Evolutionary conservation across 2,329 filamentous ascomycete species (phyloP), one percentile per base, ranked within the genome.

Genomic region (Phoma sp.): DNA sequence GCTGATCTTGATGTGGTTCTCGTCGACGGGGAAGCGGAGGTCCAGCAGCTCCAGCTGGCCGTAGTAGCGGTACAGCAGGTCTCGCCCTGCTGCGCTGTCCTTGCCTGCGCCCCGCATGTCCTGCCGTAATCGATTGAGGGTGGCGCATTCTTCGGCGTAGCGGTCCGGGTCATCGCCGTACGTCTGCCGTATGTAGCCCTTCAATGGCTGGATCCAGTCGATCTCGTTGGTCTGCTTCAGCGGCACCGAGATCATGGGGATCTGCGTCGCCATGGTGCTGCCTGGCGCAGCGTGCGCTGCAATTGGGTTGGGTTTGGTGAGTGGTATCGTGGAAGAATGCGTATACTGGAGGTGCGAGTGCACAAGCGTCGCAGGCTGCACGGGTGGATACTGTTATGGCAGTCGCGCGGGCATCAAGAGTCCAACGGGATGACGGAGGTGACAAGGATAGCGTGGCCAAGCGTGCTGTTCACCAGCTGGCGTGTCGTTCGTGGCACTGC

Each of bases 1-100:
- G 7, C 91, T 91, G 69, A 99, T 96, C 80, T 98, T 98, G 80
- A 99, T 98, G 73, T 99, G 93, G 71, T 96, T 95, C 80, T 99
- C 95, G 67, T 99, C 95, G 38, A 99, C 92, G 0, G 96, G 96
- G 72, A 99, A 99, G 57, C 95, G 85, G 68, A 99, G 79, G 75
- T 99, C 95, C 59, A 99, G 80, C 46, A 99, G 82, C 79, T 99
- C 95, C 54, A 99, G 84, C 79, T 99, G 95, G 33, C 93, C 95
- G 74, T 99, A 99, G 78, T 99, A 99, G 73, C 95, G 86, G 76
- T 99, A 99, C 43, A 99, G 81, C 71, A 99, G 83, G 75, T 99
- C 95, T 69, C 95, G 83, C 40, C 95, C 95, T 5, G 93, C 91
- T 18, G 92, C 95, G 77, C 92, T 98, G 74, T 99, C 95, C 77